A percentile compares a stretch with the other conserved stretches of the same genome.
These are phyloP conservation scores for Erysimum cheiri DNA, from an alignment of 441 rosid genomes.

Conservation along the genomic window DNA sequence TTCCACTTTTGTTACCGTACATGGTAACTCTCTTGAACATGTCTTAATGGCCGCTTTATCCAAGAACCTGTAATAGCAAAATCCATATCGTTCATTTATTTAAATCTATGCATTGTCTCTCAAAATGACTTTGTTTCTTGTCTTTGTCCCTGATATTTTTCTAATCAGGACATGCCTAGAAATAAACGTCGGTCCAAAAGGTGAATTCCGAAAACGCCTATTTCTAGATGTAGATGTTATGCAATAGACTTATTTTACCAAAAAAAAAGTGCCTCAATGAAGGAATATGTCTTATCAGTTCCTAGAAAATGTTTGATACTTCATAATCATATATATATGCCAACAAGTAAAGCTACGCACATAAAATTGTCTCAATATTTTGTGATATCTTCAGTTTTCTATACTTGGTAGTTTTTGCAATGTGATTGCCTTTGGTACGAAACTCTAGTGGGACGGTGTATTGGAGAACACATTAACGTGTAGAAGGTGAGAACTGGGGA, in stretches of 20 bases:
- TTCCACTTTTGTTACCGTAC: constrained; percentile 88
- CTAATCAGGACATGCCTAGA: constrained; percentile 11
- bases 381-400: constrained; percentile 5
- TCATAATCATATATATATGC: background rate
- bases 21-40: constrained; percentile 45
- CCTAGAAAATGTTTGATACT: constrained; percentile 5
- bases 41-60: constrained; percentile 85
- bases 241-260: constrained; percentile 19
- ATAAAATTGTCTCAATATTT: background rate
- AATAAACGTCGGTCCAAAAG: constrained; percentile 9
- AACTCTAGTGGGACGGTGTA: constrained; percentile 36
- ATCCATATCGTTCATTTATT: background rate
- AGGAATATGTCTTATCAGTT: constrained; percentile 26
- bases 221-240: constrained; percentile 23
- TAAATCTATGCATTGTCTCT: background rate
- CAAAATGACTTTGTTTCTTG: constrained; percentile 24
- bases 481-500: constrained; percentile 34
- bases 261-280: background rate
- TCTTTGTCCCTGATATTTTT: constrained; percentile 7
- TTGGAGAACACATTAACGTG: constrained; percentile 36
- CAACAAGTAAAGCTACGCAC: constrained; percentile 13
- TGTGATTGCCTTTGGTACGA: constrained; percentile 5
- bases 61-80: constrained; percentile 59
- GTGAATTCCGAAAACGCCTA: too few species aligned
- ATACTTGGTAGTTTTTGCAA: constrained; percentile 1